Evolutionary conservation across 1,284 basidiomycete species (phyloP), one percentile per base, ranked within the genome.

Genomic region (Pseudozyma hubeiensis): DNA sequence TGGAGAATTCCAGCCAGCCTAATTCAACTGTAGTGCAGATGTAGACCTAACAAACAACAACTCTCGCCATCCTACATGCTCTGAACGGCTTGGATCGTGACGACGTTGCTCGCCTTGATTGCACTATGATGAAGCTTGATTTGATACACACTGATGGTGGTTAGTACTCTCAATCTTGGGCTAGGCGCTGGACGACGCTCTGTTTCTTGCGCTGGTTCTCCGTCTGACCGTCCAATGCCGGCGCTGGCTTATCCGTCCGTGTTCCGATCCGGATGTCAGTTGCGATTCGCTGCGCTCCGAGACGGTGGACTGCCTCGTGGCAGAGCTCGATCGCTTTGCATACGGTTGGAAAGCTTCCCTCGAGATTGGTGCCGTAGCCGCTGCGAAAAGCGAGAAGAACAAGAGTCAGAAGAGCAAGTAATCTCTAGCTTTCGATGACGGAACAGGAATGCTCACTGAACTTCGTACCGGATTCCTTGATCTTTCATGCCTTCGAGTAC

Each of bases 231-330:
- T 64, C 58, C 33, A 40, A 11, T 2, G 56, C 58, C 5, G 64
- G 63, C 9, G 71, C 33, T 8, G 79, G 75, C 62, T 81, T 79
- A 64, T 79, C 79, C 16, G 71, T 77, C 34, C 79, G 60, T 11
- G 83, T 84, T 14, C 83, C 83, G 30, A 84, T 79, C 14, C 83
- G 79, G 47, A 84, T 76, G 64, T 84, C 81, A 40, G 83, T 83
- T 6, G 83, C 80, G 50, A 84, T 84, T 13, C 83, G 69, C 16
- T 76, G 77, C 4, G 78, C 81, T n/a, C 81, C 81, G 39, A 79
- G 71, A 33, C 71, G 69, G 46, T 82, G 81, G 8, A 84, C 81
- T 0, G 81, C 81, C 30, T 81, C 78, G 51, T 84, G 83, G 45
- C 83, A 84, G 17, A 56, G 60, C 55, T 81, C 73, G 40, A 84